A percentile compares a stretch with the other conserved stretches of the same genome.
Conservation (phyloP, 345 rosid genomes). For the Excoecaria cochinchinensis region DNA sequence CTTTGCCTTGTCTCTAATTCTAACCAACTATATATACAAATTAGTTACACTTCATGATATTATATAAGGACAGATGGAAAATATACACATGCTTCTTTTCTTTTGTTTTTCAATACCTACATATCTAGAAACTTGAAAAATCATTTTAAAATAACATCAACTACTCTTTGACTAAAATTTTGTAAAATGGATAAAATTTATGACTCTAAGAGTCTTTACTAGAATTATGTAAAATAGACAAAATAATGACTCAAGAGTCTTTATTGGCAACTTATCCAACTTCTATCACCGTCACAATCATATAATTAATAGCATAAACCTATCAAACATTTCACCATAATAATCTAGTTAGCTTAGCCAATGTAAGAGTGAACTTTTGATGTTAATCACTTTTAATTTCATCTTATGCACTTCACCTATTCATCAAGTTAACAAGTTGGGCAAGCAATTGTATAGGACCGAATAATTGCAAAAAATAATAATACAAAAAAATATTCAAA, state of each 20-base stretch:
- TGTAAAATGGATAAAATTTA: neutral
- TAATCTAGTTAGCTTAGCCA: too few relatives aligned
- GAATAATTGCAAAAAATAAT: too few relatives aligned
- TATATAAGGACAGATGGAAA: neutral
- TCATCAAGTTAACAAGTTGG: too few relatives aligned
- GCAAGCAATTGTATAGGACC: too few relatives aligned
- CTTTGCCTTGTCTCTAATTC: neutral
- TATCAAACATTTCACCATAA: too few relatives aligned
- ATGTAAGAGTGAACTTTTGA: too few relatives aligned
- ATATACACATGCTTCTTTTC: neutral
- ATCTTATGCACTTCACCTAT: too few relatives aligned
- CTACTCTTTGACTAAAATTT: slow-evolving; percentile 22
- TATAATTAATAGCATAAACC: too few relatives aligned
- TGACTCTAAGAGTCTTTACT: neutral
- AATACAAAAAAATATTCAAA: too few relatives aligned
- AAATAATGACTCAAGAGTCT: neutral
- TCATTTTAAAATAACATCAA: slow-evolving; percentile 6
- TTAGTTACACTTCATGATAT: neutral
- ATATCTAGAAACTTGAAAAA: slow-evolving; percentile 16
- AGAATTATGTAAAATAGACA: neutral
- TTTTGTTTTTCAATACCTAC: neutral
- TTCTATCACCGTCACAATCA: too few relatives aligned
- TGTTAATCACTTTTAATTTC: too few relatives aligned
- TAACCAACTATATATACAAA: neutral
- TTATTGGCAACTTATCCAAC: too few relatives aligned